phyloP scores from a whole-genome alignment of 345 rosid species.

The Syzygium jambos region DNA sequence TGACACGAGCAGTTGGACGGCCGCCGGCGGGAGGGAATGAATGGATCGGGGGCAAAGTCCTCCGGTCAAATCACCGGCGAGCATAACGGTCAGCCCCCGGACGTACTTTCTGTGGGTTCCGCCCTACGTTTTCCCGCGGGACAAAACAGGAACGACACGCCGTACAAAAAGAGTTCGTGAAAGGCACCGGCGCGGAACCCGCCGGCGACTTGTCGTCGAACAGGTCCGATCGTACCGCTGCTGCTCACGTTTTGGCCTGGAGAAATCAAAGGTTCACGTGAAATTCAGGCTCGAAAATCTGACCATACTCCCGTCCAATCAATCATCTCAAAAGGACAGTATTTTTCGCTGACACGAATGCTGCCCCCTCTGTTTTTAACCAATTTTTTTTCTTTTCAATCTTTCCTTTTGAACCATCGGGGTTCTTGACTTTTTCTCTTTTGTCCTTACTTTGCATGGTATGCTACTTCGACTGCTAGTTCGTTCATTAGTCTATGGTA shows the following conservation, averaged over 20 bases:
- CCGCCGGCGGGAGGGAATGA: neutral
- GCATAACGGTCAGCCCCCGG: neutral
- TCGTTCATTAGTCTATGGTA: neutral
- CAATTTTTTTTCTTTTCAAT: neutral
- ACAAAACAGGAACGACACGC: neutral
- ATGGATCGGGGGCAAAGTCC: neutral
- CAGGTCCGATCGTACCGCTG: neutral
- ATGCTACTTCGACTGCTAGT: neutral
- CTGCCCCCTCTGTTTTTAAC: neutral
- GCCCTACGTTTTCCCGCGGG: neutral
- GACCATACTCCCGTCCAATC: neutral
- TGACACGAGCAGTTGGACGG: neutral
- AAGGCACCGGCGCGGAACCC: neutral
- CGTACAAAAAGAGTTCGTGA: neutral
- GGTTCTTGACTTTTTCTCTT: neutral
- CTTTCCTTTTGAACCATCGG: neutral
- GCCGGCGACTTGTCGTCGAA: neutral
- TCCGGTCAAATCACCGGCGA: neutral
- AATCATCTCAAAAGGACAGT: neutral
- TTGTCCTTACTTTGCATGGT: neutral
- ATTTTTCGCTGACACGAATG: neutral
- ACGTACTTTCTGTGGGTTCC: too few relatives aligned
- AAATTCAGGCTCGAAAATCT: neutral
- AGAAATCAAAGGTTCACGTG: neutral
- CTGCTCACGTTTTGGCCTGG: neutral